Base-by-base conservation (phyloP, 257 asterid genomes). In the Solanum pimpinellifolium region DNA sequence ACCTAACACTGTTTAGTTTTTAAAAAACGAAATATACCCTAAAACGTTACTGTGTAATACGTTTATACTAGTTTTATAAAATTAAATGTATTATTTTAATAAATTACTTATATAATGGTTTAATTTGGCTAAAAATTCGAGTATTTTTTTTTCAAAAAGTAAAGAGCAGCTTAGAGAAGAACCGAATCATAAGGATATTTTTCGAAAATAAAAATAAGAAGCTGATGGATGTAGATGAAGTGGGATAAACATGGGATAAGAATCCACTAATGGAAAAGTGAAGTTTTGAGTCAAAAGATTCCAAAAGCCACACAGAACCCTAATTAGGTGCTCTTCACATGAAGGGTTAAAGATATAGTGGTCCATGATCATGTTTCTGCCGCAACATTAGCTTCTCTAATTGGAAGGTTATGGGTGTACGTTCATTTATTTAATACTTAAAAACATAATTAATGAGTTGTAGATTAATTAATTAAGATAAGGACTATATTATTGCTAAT, bases 241-340 rank as follows among this genome's bases (percentile, higher is more conserved):
- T 47, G 68, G 29, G 60, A 31, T 80, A 80, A 80, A 49, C 68
- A 47, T 25, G 84, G 65, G 84, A 25, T 44, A 78, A 8, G 84
- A 47, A 80, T 80, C 84, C 68, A 80, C 84, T 47, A 80, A 47
- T 15, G 21, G 3, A 78, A 78, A 27, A 78, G 84, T 56, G 84
- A 46, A 46, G 62, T 46, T 46, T 62, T 52, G 86, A 74, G 84
- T 46, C 42, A 80, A 80, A 39, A 86, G 92, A 88, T 90, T 88
- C 87, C 84, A 76, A 83, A 76, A 44, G 76, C 65, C n/a, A 74
- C n/a, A 74, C 15, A 73, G n/a, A 83, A 42, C 83, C 62, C 12
- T 59, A 27, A n/a, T 77, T 81, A 86, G 83, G 88, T 90, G 92
- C 72, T 68, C 83, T 60, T 90, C 92, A 88, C 92, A 90, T 90